Base-by-base conservation (phyloP, 306 rosid genomes). In the Ormosia semicastrata region DNA sequence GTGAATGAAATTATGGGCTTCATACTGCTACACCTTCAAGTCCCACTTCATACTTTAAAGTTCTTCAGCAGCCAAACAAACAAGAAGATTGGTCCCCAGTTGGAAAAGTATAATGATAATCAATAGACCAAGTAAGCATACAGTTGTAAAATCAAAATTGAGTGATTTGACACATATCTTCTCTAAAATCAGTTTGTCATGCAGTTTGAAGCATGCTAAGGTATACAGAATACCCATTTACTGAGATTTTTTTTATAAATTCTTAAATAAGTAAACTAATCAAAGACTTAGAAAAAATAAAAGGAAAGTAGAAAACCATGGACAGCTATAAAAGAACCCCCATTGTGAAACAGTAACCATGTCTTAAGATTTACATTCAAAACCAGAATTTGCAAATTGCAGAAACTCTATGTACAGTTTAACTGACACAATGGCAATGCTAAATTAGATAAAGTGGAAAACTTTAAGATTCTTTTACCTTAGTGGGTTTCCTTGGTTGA, bases 401-500 rank as follows among this genome's bases (percentile, higher is more conserved):
- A 84, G 76, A 72, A 84, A 49, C 39, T 15, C 74, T 72, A 60
- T 49, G 12, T 49, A 49, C 6, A 49, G 54, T 49, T 74, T 37
- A 62, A 53, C 24, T 24, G 24, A 24, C 52, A 56, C 67, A 71
- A 54, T 12, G 6, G 54, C 17, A 49, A 49, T 60, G 70, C 80
- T 64, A 4, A 75, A 71, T 62, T 30, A 77, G 60, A 71, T 52
- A 71, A 82, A 81, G 88, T 33, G 34, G 64, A 68, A 17, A 60
- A 63, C 74, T 54, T 62, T 34, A 72, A 76, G 84, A 79, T 81
- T 83, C 57, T 64, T 4, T 13, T 77, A 92, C 99, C 99, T 93
- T 67, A 85, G 84, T 11, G 98, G 99, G 86, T 92, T 92, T 56
- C 99, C 99, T 85, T 89, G 86, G 87, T 91, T 91, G 87, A 95